A percentile compares a stretch with the other conserved stretches of the same genome.
Evolutionary conservation across 192 early-diverging fungal genomes (phyloP).

Genomic region (Mortierella antarctica): DNA sequence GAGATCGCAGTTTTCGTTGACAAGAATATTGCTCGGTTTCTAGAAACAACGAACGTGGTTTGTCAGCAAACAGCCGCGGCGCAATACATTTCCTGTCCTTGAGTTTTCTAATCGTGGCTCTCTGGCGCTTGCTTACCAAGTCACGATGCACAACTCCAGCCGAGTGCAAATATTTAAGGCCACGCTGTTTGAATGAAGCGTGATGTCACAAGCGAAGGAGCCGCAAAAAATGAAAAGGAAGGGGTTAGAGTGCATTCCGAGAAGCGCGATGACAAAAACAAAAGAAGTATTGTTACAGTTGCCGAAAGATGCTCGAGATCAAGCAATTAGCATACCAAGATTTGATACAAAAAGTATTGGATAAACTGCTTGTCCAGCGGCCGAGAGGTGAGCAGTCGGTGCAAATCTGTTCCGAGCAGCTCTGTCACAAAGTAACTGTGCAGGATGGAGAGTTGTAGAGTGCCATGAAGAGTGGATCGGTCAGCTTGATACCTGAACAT

Average conservation of each 20-base stretch:
- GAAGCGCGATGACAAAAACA: too few species aligned
- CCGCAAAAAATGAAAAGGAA: neutral
- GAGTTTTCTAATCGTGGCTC: neutral
- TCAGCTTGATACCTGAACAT: too few species aligned
- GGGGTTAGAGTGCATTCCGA: neutral
- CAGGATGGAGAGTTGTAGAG: too few species aligned
- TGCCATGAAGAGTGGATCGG: too few species aligned
- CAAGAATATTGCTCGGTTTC: conserved; percentile 91
- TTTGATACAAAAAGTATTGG: conserved; percentile 98
- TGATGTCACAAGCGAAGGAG: too few species aligned
- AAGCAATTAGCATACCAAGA: conserved; percentile 68
- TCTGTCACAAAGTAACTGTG: conserved; percentile 96
- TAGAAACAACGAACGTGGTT: neutral
- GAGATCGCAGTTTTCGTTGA: conserved; percentile 98
- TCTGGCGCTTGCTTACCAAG: conserved; percentile 61
- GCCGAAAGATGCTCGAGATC: too few species aligned
- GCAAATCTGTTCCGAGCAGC: conserved; percentile 94
- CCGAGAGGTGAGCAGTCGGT: conserved; percentile 88
- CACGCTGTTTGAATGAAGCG: conserved; percentile 61
- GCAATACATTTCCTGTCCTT: neutral
- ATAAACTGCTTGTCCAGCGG: conserved; percentile 95
- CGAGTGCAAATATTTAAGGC: conserved; percentile 94
- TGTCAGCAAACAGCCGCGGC: neutral
- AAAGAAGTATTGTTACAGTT: too few species aligned
- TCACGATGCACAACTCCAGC: conserved; percentile 97